These are phyloP conservation scores for Mycosphaerella arachidis DNA, from an alignment of 2,329 filamentous ascomycete genomes.

Conservation along the genomic window DNA sequence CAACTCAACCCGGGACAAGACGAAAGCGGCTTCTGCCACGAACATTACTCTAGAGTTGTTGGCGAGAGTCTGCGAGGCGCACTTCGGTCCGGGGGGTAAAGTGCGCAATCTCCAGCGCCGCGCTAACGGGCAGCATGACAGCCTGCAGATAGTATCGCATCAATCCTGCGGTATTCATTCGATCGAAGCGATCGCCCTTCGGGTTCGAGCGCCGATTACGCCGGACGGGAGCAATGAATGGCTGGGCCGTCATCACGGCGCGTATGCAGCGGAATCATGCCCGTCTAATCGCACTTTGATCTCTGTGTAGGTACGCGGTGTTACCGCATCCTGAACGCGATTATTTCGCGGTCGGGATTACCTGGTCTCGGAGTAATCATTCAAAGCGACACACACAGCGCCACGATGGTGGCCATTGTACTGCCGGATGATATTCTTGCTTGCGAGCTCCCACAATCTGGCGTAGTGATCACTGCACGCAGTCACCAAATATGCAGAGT, in stretches of 20 bases:
- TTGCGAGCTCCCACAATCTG: constrained; percentile 80
- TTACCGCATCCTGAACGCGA: not conserved
- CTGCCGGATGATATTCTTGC: constrained; percentile 85
- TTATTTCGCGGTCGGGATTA: constrained; percentile 3
- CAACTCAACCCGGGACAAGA: no score
- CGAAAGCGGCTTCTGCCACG: no score
- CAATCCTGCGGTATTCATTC: no score
- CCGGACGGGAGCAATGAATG: not conserved
- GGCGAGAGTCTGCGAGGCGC: not conserved
- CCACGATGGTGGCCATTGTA: constrained; percentile 93
- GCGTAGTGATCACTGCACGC: constrained; percentile 93
- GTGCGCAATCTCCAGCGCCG: not conserved
- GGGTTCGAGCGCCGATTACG: not conserved
- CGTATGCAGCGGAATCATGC: not conserved
- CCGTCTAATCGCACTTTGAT: not conserved
- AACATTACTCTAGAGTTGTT: no score
- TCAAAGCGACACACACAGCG: constrained; percentile 86
- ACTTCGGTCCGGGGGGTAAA: not conserved
- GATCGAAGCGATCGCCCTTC: no score
- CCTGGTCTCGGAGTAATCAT: constrained; percentile 54
- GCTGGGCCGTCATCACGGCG: not conserved
- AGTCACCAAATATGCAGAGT: constrained; percentile 88
- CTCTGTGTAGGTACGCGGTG: not conserved
- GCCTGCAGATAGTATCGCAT: not conserved
- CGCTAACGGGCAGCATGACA: not conserved